Base-by-base conservation (phyloP, 306 rosid species). In the Lupinus albus region DNA sequence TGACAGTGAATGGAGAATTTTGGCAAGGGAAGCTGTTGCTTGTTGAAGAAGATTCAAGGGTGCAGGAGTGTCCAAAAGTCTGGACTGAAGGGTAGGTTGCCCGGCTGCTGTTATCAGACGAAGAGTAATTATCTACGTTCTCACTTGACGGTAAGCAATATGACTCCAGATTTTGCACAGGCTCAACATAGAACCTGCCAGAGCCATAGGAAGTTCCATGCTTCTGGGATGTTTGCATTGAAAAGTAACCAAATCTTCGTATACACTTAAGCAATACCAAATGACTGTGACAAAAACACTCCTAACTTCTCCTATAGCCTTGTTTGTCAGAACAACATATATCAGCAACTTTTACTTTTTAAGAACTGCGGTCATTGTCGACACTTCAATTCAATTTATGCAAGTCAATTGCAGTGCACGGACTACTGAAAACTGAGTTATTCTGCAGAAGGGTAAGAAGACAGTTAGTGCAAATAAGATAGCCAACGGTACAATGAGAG, bases 151-250 rank as follows among this genome's bases (percentile, higher is more conserved):
- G 81, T 66, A 80, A 58, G 71, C 50, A 39, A 78, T 75, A 61
- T n/a, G 85, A 83, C 68, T 74, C 86, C 14, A 49, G 80, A 76
- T 85, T 87, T 79, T 83, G 82, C 72, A 42, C 86, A 52, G 83
- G 81, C 71, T 83, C 83, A 32, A 33, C 67, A 38, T 61, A 68
- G 67, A 86, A 75, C 80, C 76, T 73, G 49, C 67, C 73, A 59
- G 88, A 61, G 54, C 74, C 84, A 63, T 70, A 53, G 9, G 89
- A 54, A 74, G 79, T 68, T 45, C 71, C 75, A 52, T 74, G 73
- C 55, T 83, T 75, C 75, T 85, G 76, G 36, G 95, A 76, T 53
- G 81, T 81, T 66, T 82, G 79, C 98, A 89, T 92, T 55, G 80
- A 64, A 55, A 62, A 28, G 18, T 39, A 68, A 25, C 70, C 57